A percentile compares a stretch with the other conserved stretches of the same genome.
These are phyloP conservation scores for Ustilago curta DNA, from an alignment of 1,284 basidiomycete species.

Conservation along the genomic window DNA sequence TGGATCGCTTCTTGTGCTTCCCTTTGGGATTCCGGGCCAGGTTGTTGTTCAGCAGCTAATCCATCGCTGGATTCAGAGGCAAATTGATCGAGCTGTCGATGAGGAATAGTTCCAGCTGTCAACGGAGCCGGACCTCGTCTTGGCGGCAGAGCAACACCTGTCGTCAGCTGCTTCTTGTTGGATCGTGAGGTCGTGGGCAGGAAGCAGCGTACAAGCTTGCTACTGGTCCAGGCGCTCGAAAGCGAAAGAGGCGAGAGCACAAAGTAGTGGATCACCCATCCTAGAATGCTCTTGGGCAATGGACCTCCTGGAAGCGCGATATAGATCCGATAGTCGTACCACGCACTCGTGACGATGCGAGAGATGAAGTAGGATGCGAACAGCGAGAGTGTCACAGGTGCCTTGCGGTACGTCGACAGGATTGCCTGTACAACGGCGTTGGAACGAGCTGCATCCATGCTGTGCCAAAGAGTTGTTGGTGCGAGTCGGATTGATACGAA, in stretches of 20 bases:
- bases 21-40: not conserved
- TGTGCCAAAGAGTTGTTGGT: constrained; percentile 2
- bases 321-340: constrained; percentile 41
- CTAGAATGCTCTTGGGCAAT: constrained; percentile 43
- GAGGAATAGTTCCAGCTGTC: constrained; percentile 29
- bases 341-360: constrained; percentile 25
- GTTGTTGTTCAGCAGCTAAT: not conserved
- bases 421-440: constrained; percentile 12
- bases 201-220: constrained; percentile 12
- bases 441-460: constrained; percentile 12
- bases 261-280: constrained; percentile 44
- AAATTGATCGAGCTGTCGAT: constrained; percentile 48
- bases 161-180: constrained; percentile 11
- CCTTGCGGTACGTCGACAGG: constrained; percentile 31
- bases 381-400: constrained; percentile 33
- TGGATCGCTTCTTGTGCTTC: constrained; percentile 18
- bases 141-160: constrained; percentile 13
- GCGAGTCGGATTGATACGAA: not conserved
- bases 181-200: not conserved
- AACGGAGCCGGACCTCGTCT: constrained; percentile 24
- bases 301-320: constrained; percentile 41
- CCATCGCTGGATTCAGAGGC: not conserved
- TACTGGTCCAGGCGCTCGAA: constrained; percentile 21
- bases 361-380: constrained; percentile 40
- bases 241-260: constrained; percentile 35